Base-by-base conservation (phyloP, 345 rosid genomes). In the Carallia pectinifolia region DNA sequence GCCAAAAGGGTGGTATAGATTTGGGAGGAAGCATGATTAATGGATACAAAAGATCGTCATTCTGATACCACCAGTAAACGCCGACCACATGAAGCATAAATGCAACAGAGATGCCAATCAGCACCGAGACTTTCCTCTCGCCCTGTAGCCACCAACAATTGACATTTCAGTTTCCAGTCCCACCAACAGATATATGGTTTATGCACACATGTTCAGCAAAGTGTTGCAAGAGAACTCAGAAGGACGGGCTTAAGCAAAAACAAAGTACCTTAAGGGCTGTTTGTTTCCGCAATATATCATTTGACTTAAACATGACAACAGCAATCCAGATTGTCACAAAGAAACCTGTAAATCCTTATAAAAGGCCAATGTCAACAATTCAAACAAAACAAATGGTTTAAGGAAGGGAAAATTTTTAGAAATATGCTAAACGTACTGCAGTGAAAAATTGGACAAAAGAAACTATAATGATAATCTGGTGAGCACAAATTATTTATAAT, bases 1-100 rank as follows among this genome's bases (percentile, higher is more conserved):
- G 88, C 93, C 93, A 86, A 66, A 86, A 88, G 56, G 84, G 87
- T 47, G 87, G 90, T 19, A 80, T 72, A 47, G 74, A 52, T 65
- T 72, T 81, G 23, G 90, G 87, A 75, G 90, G 90, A 76, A 88
- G 78, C 80, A 88, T 68, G 52, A 83, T 58, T 48, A 88, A 71
- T 15, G 89, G 86, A 62, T 82, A 83, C 66, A 86, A 66, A 62
- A 84, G 74, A 64, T 84, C 82, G 66, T 83, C 86, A n/a, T 67
- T 71, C 23, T 37, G 63, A 73, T 78, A 76, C 83, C 86, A 86
- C 86, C 86, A 83, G 68, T 88, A 88, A 70, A 83, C 67, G 27
- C 79, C 75, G 55, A 72, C 52, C 70, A 80, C 84, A 59, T 84
- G 86, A 64, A 84, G 73, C 63, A 74, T 37, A 23, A 85, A 84